Evolutionary conservation across 495 filamentous ascomycete species (phyloP), one percentile per base, ranked within the genome.

Genomic region (Trichoderma virens): DNA sequence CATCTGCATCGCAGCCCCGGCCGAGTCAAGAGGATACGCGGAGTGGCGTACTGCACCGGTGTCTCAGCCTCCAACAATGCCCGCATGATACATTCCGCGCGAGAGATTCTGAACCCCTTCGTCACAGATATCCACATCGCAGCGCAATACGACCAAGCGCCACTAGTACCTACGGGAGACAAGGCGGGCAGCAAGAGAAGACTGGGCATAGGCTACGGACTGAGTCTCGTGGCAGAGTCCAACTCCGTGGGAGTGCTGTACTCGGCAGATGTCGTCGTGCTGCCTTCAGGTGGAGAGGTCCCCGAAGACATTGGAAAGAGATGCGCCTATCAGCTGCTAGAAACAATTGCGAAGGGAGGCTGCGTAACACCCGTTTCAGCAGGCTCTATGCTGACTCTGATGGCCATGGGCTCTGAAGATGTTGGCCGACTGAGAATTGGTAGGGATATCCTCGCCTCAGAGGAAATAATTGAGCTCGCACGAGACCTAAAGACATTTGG

Each of bases 51-150:
- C 74, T 88, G 89, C 30, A 90, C 90, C 3, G 94, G 94, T 30
- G 91, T 97, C 1, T 87, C 88, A 9, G 93, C 87, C 0, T 90
- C 89, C 56, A 97, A 97, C 67, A 99, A 98, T 73, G 89, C 90
- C 60, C 83, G 94, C 61, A 94, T 96, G 91, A 99, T 98, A 75
- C 90, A 94, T 69, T 83, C 86, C 27, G 91, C 92, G 54, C 81
- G 94, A 69, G 92, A 90, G 18, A 82, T 98, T 45, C 80, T 99
- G 45, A 98, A 98, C 74, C 82, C 87, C 23, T 80, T 98, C 62
- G 83, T 89, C 18, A 84, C 86, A 2, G 95, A 99, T 72, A 90
- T 95, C 27, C 95, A 97, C 70, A 86, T 87, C 47, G 82, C 83
- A 0, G 76, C 79, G 63, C 83, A 86, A 69, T 87, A 87, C 65